Evolutionary conservation across 306 rosid genomes (phyloP).

Genomic region (Alnus glutinosa): DNA sequence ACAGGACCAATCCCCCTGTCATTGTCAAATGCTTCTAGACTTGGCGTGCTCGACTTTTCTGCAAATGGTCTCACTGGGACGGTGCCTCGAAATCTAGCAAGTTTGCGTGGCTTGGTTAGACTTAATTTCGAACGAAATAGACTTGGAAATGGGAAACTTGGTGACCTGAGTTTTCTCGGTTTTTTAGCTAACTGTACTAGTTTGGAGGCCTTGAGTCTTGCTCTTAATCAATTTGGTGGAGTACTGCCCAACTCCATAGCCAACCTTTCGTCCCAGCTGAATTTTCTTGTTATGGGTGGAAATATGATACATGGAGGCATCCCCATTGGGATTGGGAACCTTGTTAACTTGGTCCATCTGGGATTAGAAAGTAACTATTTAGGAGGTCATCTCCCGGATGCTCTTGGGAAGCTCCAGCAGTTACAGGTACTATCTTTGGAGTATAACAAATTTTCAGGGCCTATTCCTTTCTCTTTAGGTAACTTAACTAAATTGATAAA

Average conservation of each 20-base stretch:
- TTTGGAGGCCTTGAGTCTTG: conserved; percentile 26
- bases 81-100: no score
- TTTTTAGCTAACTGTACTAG: conserved; percentile 36
- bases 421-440: conserved; percentile 15
- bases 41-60: no score
- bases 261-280: conserved; percentile 32
- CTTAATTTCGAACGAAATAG: no score
- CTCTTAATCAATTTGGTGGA: conserved; percentile 37
- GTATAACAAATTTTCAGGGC: conserved; percentile 34
- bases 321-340: conserved; percentile 37
- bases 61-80: no score
- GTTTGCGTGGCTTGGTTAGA: no score
- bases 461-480: background rate
- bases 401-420: conserved; percentile 33
- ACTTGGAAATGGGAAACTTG: no score
- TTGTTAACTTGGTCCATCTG: conserved; percentile 19
- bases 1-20: no score
- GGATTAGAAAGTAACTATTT: conserved; percentile 36
- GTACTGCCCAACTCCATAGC: conserved; percentile 30
- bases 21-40: no score
- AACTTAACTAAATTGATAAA: no score
- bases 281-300: background rate
- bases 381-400: conserved; percentile 29
- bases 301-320: conserved; percentile 33
- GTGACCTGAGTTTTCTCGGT: conserved; percentile 24